Evolutionary conservation across 1,284 basidiomycete genomes (phyloP), one percentile per base, ranked within the genome.

Genomic region (Rhodotorula glutinis): DNA sequence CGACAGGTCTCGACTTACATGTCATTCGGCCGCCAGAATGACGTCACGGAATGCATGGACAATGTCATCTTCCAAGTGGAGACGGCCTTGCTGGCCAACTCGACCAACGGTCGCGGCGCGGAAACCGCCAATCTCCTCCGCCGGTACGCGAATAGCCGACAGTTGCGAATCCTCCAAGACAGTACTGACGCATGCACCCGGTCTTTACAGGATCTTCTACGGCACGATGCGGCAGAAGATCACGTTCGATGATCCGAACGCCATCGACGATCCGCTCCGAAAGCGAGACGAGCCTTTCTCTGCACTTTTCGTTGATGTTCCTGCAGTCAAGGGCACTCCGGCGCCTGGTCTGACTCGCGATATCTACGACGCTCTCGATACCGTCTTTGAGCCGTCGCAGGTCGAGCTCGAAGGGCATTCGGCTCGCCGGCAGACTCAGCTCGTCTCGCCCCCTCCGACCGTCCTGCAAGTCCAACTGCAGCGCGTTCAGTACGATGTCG

Each of bases 51-150:
- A 80, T 97, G 95, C 79, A 90, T 98, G 86, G 94, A 98, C 80
- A 98, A 98, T 75, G 94, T 95, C 80, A 89, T 98, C 82, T 96
- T 96, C 80, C 96, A 98, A 79, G 91, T 98, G 66, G 94, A 99
- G 79, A 89, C 91, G 14, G 94, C 93, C 0, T 79, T 97, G 55
- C 87, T 89, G 19, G 79, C 85, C 67, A 81, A 78, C 30, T 33
- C 62, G n/a, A 44, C 33, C 17, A 55, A 29, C 43, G 51, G 46
- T 19, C 40, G 44, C n/a, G 57, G 5, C 17, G 40, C 59, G 41
- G 47, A 33, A 13, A 46, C 53, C 16, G 60, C 53, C 11, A 62
- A 63, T 51, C 33, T 65, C 54, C 54, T 65, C 40, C 65, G 63
- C 25, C 60, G 62, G 70, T 67, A 9, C 27, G 54, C 25, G 11